A percentile compares a stretch with the other conserved stretches of the same genome.
Conservation (phyloP, 225 moss, liverwort and hornwort genomes). For the Neckera pumila region DNA sequence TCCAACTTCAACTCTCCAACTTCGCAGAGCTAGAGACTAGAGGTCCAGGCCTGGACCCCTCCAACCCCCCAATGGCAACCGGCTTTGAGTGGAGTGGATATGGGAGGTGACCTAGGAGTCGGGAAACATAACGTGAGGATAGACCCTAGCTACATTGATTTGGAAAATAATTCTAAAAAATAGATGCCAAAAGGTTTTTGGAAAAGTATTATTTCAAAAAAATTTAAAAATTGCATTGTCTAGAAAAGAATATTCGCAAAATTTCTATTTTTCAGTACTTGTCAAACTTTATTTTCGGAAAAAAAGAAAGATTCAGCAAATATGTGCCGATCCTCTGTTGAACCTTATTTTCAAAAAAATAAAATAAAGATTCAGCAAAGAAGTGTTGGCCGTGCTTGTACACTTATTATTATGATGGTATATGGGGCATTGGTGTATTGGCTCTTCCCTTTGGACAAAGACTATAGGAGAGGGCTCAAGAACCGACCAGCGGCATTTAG, state of each 20-base stretch:
- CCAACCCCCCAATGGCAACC: no score
- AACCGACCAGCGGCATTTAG: no score
- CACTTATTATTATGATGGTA: fast-evolving
- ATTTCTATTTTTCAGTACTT: no score
- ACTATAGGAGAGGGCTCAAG: not conserved
- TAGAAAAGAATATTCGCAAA: not conserved
- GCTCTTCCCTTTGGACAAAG: not conserved
- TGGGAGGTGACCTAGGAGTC: not conserved
- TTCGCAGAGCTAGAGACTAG: no score
- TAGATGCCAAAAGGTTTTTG: no score
- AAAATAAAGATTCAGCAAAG: not conserved
- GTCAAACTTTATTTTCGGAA: fast-evolving
- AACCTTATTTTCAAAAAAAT: no score
- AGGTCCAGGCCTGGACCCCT: no score
- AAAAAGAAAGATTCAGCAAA: no score
- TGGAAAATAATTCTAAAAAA: not conserved
- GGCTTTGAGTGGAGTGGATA: no score
- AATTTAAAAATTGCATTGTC: not conserved
- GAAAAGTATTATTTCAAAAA: no score
- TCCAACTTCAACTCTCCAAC: no score
- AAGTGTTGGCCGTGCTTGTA: fast-evolving
- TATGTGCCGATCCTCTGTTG: no score
- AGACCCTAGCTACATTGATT: not conserved
- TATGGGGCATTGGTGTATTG: not conserved
- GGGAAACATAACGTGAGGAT: not conserved